Conservation (phyloP, 441 rosid genomes). For the Brassica balearica region DNA sequence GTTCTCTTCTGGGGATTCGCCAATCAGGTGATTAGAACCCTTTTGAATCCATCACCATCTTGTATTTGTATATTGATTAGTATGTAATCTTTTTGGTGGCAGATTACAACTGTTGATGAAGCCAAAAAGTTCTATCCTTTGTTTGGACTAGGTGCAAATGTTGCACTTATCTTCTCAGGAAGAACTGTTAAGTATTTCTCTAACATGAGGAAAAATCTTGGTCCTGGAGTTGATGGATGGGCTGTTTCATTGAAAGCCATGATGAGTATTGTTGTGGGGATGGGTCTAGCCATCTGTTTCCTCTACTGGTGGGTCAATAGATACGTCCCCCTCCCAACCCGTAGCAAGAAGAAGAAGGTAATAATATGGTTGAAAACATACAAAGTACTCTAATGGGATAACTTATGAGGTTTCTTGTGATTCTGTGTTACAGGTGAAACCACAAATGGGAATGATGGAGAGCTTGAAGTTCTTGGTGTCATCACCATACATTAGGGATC, state of each 20-base stretch:
- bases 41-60: not conserved
- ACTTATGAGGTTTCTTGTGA: not conserved
- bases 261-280: constrained; percentile 89
- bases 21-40: constrained; percentile 67
- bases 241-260: constrained; percentile 85
- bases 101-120: constrained; percentile 93
- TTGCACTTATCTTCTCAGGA: constrained; percentile 90
- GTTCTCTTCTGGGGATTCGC: constrained; percentile 98
- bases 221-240: constrained; percentile 98
- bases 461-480: constrained; percentile 92
- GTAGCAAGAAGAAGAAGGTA: constrained; percentile 96
- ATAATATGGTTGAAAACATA: constrained; percentile 5
- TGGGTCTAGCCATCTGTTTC: constrained; percentile 78
- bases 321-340: constrained; percentile 74
- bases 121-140: constrained; percentile 91
- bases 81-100: constrained; percentile 35
- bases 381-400: not conserved
- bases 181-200: constrained; percentile 94
- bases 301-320: constrained; percentile 91
- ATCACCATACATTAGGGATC: constrained; percentile 80
- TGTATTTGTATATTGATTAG: not conserved
- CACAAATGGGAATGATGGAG: constrained; percentile 88
- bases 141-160: constrained; percentile 91
- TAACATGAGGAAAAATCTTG: constrained; percentile 73
- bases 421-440: constrained; percentile 59